Evolutionary conservation across 495 filamentous ascomycete species (phyloP).

Genomic region (Lasiosphaeriaceae sp.): DNA sequence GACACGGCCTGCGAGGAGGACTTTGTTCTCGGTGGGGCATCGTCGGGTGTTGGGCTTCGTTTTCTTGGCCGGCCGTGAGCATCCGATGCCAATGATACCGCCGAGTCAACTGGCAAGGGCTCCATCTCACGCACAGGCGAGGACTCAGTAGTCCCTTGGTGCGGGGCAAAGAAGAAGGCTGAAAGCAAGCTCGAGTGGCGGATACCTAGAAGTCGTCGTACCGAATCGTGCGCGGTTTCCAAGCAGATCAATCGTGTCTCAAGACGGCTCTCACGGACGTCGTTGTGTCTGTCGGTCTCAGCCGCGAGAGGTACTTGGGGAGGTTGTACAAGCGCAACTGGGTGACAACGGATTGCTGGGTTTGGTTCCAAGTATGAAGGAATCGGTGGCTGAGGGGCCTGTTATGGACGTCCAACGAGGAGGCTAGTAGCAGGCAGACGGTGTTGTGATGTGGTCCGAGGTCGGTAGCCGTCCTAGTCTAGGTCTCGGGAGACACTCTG

Average conservation of each 20-base stretch:
- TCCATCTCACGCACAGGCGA: constrained; percentile 7
- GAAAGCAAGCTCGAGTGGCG: not conserved
- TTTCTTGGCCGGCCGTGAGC: constrained; percentile 1
- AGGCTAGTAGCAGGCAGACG: too few species aligned
- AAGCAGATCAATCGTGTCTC: not conserved
- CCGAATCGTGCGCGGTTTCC: not conserved
- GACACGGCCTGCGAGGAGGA: not conserved
- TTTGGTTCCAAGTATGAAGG: not conserved
- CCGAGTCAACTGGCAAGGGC: constrained; percentile 2
- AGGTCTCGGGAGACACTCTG: too few species aligned
- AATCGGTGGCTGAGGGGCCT: too few species aligned
- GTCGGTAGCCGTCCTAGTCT: too few species aligned
- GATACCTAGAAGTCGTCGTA: not conserved
- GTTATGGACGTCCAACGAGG: too few species aligned
- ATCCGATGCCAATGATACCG: constrained; percentile 2
- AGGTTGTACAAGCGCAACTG: not conserved
- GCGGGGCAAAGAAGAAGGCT: too few species aligned
- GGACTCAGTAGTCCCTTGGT: too few species aligned
- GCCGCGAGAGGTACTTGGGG: not conserved
- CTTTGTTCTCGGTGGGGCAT: too few species aligned
- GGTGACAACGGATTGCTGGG: not conserved
- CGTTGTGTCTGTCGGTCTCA: not conserved
- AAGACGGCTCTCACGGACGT: too few species aligned
- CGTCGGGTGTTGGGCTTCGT: constrained; percentile 4
- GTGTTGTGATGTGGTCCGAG: too few species aligned